These are phyloP conservation scores for Umbelopsis sp. DNA, from an alignment of 192 early-diverging fungal species.

Conservation along the genomic window DNA sequence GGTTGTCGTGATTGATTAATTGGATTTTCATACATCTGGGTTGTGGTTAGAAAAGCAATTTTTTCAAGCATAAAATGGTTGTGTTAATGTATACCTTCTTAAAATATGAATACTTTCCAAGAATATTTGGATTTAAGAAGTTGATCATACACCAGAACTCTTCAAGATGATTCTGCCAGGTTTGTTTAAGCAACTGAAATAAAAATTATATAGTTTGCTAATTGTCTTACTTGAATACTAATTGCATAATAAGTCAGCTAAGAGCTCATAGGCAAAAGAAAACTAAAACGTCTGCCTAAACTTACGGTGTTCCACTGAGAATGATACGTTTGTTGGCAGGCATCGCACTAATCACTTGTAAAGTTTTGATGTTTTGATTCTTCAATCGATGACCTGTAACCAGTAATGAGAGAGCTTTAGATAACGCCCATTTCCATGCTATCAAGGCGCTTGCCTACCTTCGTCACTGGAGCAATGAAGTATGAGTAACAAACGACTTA, in stretches of 20 bases:
- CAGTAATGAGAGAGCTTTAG: neutral
- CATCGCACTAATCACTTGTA: slow-evolving; percentile 39
- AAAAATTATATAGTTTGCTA: too few species aligned
- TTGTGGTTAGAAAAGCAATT: neutral
- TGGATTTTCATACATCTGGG: slow-evolving; percentile 46
- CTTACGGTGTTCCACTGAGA: slow-evolving; percentile 46
- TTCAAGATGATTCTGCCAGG: slow-evolving; percentile 43
- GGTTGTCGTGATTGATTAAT: slow-evolving; percentile 45
- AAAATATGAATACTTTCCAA: slow-evolving; percentile 43
- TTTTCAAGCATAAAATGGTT: neutral
- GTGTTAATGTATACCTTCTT: slow-evolving; percentile 28
- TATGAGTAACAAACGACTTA: neutral
- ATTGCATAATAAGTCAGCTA: neutral
- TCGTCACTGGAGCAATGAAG: neutral
- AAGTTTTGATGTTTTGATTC: slow-evolving; percentile 48
- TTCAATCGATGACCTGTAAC: slow-evolving; percentile 41
- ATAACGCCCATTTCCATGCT: too few species aligned
- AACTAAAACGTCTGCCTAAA: neutral
- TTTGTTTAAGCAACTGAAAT: too few species aligned
- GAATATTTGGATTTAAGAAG: slow-evolving; percentile 51
- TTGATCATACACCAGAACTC: slow-evolving; percentile 55
- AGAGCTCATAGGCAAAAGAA: neutral
- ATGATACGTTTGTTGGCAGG: slow-evolving; percentile 42
- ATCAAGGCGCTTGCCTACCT: neutral
- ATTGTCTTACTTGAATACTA: slow-evolving; percentile 33